Conservation (phyloP, 2,329 filamentous ascomycete genomes). For the Alternaria dauci region DNA sequence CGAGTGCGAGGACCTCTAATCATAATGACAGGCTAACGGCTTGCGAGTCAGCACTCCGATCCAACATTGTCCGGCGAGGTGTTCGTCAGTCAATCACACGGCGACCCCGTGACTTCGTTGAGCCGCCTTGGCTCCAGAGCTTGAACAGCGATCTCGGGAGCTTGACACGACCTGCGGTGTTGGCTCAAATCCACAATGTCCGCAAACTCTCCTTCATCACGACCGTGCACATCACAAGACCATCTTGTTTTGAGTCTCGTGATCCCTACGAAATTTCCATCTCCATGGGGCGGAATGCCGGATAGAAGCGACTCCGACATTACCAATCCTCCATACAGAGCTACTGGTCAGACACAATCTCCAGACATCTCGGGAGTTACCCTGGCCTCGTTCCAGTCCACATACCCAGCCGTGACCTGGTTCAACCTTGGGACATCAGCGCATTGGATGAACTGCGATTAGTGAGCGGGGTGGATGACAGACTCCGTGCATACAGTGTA, state of each 20-base stretch:
- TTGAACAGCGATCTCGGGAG: slow-evolving; percentile 1
- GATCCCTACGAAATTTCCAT: neutral
- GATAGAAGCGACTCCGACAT: neutral
- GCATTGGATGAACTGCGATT: slow-evolving; percentile 3
- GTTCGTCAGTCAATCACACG: neutral
- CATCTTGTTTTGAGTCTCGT: neutral
- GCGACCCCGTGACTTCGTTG: slow-evolving; percentile 5
- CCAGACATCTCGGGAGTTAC: neutral
- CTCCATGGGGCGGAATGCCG: neutral
- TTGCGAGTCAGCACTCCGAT: slow-evolving; percentile 12
- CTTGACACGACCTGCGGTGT: slow-evolving; percentile 2
- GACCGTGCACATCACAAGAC: neutral
- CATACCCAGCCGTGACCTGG: slow-evolving; percentile 8
- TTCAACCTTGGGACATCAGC: neutral
- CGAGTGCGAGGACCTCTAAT: neutral
- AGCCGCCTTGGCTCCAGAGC: slow-evolving; percentile 11
- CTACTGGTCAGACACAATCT: neutral
- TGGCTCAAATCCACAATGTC: neutral
- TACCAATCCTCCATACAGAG: slow-evolving; percentile 1
- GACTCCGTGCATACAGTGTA: slow-evolving; percentile 1
- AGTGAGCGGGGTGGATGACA: slow-evolving; percentile 14
- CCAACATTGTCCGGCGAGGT: neutral
- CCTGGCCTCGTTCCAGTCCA: slow-evolving; percentile 5
- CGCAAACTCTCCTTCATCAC: neutral
- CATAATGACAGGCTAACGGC: neutral